Conservation (phyloP, 2,329 filamentous ascomycete species). For the Calonectria pseudoreteaudii region DNA sequence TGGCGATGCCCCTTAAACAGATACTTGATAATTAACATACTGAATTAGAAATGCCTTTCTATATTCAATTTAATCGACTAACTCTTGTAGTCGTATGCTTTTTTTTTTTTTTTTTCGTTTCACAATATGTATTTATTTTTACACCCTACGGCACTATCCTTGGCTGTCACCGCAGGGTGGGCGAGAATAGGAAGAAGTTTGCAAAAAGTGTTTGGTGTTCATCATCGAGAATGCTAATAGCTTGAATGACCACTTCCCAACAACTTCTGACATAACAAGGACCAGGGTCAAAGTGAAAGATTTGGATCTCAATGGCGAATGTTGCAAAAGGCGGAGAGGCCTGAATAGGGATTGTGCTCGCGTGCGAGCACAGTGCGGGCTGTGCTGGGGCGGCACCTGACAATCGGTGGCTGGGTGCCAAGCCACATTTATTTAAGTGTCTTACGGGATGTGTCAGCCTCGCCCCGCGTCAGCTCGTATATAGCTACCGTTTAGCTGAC, state of each 20-base stretch:
- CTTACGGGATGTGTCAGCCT: neutral
- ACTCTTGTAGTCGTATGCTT: too few relatives aligned
- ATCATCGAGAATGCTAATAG: neutral
- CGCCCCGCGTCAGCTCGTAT: neutral
- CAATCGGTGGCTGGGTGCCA: neutral
- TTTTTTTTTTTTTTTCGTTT: too few relatives aligned
- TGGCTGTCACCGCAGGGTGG: too few relatives aligned
- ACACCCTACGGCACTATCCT: too few relatives aligned
- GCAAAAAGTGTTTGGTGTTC: neutral
- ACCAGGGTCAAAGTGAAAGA: neutral
- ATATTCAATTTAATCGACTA: too few relatives aligned
- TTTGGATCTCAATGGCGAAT: neutral
- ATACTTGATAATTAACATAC: too few relatives aligned
- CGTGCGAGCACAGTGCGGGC: neutral
- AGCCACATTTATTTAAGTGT: neutral
- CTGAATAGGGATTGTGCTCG: neutral
- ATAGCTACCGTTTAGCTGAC: neutral
- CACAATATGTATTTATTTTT: too few relatives aligned
- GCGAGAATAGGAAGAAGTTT: too few relatives aligned
- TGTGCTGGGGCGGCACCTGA: neutral
- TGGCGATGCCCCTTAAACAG: too few relatives aligned
- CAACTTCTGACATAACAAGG: neutral
- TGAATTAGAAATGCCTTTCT: too few relatives aligned
- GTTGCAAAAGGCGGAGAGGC: neutral
- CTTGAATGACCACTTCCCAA: neutral